phyloP scores from a whole-genome alignment of 2,329 filamentous ascomycete genomes.

The Alternaria solani region DNA sequence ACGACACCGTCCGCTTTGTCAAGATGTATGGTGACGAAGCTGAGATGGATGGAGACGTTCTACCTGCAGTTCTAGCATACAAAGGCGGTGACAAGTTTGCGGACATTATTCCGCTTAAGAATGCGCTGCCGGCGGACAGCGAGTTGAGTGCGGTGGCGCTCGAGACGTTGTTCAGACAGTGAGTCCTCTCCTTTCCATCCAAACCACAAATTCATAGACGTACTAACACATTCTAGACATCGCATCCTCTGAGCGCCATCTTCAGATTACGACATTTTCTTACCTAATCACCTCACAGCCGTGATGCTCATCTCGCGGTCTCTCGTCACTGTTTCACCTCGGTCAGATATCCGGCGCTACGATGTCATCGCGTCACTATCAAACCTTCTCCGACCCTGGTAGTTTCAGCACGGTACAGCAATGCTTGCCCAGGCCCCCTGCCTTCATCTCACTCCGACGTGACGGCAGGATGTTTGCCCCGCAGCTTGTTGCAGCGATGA shows the following conservation, averaged over 20 bases:
- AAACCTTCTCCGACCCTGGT: no score
- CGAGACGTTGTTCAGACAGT: slow-evolving; percentile 64
- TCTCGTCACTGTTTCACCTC: no score
- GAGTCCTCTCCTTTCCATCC: slow-evolving; percentile 17
- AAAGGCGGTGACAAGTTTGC: slow-evolving; percentile 88
- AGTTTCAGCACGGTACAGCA: no score
- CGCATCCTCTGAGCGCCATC: slow-evolving; percentile 35
- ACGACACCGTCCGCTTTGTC: slow-evolving; percentile 82
- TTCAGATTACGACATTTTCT: no score
- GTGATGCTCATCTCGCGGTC: no score
- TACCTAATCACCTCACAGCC: no score
- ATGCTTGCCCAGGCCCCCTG: no score
- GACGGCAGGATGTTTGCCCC: no score
- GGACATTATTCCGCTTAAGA: slow-evolving; percentile 84
- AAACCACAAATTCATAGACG: neutral
- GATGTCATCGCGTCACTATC: no score
- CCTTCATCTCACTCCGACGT: no score
- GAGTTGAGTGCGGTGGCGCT: slow-evolving; percentile 62
- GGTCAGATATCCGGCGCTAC: no score
- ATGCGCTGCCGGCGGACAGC: slow-evolving; percentile 76
- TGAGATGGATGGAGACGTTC: slow-evolving; percentile 88
- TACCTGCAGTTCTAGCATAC: slow-evolving; percentile 90
- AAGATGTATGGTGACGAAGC: slow-evolving; percentile 92
- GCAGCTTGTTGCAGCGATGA: no score
- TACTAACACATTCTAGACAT: slow-evolving; percentile 32